Percentiles rank a stretch among this genome's conserved stretches.
Conservation (phyloP, 2,329 filamentous ascomycete genomes). For the Trichoderma afroharzianum region DNA sequence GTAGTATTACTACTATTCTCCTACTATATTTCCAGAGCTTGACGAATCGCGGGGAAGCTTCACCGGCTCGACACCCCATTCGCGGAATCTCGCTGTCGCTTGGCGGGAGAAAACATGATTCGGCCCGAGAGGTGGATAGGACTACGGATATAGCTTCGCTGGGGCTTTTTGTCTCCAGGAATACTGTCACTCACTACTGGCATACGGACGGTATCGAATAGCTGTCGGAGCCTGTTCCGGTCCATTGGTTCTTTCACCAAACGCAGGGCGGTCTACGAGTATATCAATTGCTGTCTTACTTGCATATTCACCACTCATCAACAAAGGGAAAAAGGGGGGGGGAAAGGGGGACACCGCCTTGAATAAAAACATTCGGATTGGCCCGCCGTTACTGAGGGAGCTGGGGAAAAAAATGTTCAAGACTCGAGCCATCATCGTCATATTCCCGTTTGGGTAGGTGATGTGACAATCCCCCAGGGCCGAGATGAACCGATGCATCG, state of each 20-base stretch:
- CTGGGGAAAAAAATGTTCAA: neutral
- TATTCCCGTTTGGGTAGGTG: neutral
- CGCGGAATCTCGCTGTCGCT: constrained; percentile 16
- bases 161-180: neutral
- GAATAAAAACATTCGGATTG: neutral
- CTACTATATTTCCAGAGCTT: neutral
- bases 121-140: constrained; percentile 15
- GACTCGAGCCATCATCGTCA: neutral
- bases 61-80: constrained; percentile 12
- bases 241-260: neutral
- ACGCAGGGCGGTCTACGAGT: neutral
- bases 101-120: neutral
- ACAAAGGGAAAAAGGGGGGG: neutral
- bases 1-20: neutral
- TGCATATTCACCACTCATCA: neutral
- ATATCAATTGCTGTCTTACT: neutral
- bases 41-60: constrained; percentile 15
- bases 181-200: neutral
- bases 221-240: neutral
- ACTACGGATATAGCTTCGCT: neutral
- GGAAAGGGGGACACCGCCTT: neutral
- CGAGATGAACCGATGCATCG: neutral
- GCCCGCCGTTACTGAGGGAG: neutral
- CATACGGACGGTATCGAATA: neutral
- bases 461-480: neutral